Evolutionary conservation across 2,329 filamentous ascomycete genomes (phyloP), one percentile per base, ranked within the genome.

Genomic region (Ophiosphaerella herpotricha): DNA sequence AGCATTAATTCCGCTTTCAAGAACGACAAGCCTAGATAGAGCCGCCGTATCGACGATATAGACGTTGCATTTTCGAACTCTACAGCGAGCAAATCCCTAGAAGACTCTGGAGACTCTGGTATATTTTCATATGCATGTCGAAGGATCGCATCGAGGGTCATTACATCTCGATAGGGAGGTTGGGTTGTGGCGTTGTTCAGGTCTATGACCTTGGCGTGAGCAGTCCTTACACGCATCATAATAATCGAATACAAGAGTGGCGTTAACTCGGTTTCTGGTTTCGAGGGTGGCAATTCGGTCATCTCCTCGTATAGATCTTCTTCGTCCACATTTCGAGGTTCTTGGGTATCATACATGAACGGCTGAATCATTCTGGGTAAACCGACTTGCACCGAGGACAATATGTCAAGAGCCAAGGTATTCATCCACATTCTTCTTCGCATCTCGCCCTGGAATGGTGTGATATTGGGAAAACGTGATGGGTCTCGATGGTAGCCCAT

Each of bases 401-500:
- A 60, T 2, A 76, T 53, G 50, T 78, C 76, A 5, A 75, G 44
- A 9, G 72, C 68, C 36, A 72, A 53, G 26, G 77, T 50, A 58
- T 86, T 81, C 65, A 82, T 80, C 81, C 84, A 88, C 0, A 85
- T 64, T 7, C 85, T 78, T 4, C 85, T 78, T 23, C 85, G 78
- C 75, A 86, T 80, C 66, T 87, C 82, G 2, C 78, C 78, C 53
- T 84, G 77, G 52, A 82, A 87, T 0, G 80, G 77, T 0, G 78
- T 78, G 8, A 77, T 69, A 9, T 71, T 66, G 3, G 63, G 40
- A 44, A 74, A 71, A 12, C 68, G 64, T 2, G 64, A 63, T 2
- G 72, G 68, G 23, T 78, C 75, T n/a, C 75, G 68, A 43, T 77
- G 76, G 47, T 76, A 75, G 2, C 75, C 76, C 72, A 75, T 74